Base-by-base conservation (phyloP, 768 basidiomycete genomes). In the Naganishia randhawae region DNA sequence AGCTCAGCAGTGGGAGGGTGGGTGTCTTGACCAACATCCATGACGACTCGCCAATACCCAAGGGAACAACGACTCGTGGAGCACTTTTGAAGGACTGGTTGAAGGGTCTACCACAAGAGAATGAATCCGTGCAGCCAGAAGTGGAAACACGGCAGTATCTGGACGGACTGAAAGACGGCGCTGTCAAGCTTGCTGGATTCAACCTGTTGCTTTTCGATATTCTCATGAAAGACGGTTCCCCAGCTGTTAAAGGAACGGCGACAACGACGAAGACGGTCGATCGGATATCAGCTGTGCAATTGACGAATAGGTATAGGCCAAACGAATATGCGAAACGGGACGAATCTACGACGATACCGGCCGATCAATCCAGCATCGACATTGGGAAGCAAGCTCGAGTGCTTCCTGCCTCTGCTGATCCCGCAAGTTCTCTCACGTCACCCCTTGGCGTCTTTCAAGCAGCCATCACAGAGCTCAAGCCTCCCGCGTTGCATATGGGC, bases 151-250 rank as follows among this genome's bases (percentile, higher is more conserved):
- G 72, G 25, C 35, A 63, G 7, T 76, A 79, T 66, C 57, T 81
- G 22, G 35, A 51, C 10, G 22, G 48, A 0, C 53, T 77, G 31
- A 55, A 71, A 29, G 13, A 19, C 8, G 37, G 35, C 1, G 73
- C 73, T 53, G 63, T 63, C 0, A 50, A 72, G 2, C 81, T 80
- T 68, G 80, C 80, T 14, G 81, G 80, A 0, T 81, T 77, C 80
- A 82, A 82, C 68, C 71, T 82, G 14, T 64, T 82, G 22, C 52
- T 80, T 1, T 78, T 77, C 50, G 71, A 74, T 27, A 50, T 78
- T 6, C 13, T 25, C 4, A 61, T 61, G 57, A 29, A 35, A 10
- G 37, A 25, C 22, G 37, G 13, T 19, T 9, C 29, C 29, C 17
- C 35, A 6, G 41, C 39, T n/a, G n/a, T n/a, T n/a, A n/a, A n/a